phyloP scores from a whole-genome alignment of 1,284 basidiomycete genomes.

The Porogramme epimiltina region DNA sequence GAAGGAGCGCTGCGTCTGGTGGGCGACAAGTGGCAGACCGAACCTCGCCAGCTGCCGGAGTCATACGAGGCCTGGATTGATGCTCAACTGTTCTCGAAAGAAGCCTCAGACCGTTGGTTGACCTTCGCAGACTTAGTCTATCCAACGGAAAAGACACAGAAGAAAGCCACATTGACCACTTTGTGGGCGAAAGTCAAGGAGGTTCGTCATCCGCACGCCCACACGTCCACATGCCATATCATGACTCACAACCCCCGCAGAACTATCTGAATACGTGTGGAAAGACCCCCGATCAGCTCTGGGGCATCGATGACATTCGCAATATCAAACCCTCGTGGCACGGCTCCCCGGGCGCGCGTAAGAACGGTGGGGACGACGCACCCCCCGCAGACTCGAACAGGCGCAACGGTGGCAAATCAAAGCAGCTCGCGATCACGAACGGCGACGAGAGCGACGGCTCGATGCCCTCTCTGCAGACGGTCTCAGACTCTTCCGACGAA shows the following conservation, averaged over 20 bases:
- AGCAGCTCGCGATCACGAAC: slow-evolving; percentile 51
- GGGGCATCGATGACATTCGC: slow-evolving; percentile 60
- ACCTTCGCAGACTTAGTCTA: slow-evolving; percentile 58
- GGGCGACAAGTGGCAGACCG: slow-evolving; percentile 49
- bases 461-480: slow-evolving; percentile 65
- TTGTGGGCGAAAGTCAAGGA: slow-evolving; percentile 67
- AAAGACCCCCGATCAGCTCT: slow-evolving; percentile 59
- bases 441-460: slow-evolving; percentile 48
- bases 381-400: slow-evolving; percentile 4
- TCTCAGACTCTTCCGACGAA: slow-evolving; percentile 55
- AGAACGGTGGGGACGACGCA: slow-evolving; percentile 33
- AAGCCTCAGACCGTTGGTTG: slow-evolving; percentile 50
- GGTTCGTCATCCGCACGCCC: slow-evolving; percentile 38
- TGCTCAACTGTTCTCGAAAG: slow-evolving; percentile 60
- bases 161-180: slow-evolving; percentile 47
- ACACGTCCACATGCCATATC: not conserved
- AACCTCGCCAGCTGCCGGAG: slow-evolving; percentile 51
- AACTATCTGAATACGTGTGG: slow-evolving; percentile 58
- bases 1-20: slow-evolving; percentile 56
- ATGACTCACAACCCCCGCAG: slow-evolving; percentile 35
- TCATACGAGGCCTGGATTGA: slow-evolving; percentile 65
- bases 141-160: slow-evolving; percentile 59
- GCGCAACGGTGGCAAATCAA: slow-evolving; percentile 37
- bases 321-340: slow-evolving; percentile 62
- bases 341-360: slow-evolving; percentile 22